Percentiles rank a stretch among this genome's conserved stretches.
Conservation (phyloP, 345 rosid species). For the Eucalyptus pumila region DNA sequence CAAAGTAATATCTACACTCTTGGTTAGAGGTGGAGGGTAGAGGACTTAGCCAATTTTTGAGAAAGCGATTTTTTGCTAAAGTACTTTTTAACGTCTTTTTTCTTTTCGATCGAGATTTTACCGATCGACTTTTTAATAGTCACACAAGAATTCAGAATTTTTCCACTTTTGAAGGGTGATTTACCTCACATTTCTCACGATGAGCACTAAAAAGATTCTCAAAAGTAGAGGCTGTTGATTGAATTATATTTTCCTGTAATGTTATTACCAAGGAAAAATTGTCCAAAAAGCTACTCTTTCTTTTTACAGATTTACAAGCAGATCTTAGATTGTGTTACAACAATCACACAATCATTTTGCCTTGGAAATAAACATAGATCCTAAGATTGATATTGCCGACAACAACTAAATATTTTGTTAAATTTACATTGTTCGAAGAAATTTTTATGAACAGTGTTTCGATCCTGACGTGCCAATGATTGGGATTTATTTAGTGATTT, state of each 20-base stretch:
- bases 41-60: neutral
- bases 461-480: neutral
- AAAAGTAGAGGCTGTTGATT: neutral
- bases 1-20: neutral
- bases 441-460: neutral
- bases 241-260: neutral
- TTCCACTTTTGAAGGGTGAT: neutral
- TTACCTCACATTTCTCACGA: neutral
- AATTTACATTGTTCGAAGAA: neutral
- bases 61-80: neutral
- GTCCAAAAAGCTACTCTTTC: neutral
- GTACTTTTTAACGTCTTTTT: neutral
- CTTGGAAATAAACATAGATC: neutral
- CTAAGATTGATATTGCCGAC: neutral
- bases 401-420: neutral
- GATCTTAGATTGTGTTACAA: neutral
- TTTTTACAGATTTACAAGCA: neutral
- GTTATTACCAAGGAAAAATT: neutral
- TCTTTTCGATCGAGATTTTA: neutral
- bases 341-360: neutral
- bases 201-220: neutral
- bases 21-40: neutral
- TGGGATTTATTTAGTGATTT: neutral
- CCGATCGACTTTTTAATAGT: neutral
- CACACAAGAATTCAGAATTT: neutral